Percentiles rank a stretch among this genome's conserved stretches.
These are phyloP conservation scores for Syncephalastrum racemosum DNA, from an alignment of 371 early-diverging fungal species.

Conservation along the genomic window DNA sequence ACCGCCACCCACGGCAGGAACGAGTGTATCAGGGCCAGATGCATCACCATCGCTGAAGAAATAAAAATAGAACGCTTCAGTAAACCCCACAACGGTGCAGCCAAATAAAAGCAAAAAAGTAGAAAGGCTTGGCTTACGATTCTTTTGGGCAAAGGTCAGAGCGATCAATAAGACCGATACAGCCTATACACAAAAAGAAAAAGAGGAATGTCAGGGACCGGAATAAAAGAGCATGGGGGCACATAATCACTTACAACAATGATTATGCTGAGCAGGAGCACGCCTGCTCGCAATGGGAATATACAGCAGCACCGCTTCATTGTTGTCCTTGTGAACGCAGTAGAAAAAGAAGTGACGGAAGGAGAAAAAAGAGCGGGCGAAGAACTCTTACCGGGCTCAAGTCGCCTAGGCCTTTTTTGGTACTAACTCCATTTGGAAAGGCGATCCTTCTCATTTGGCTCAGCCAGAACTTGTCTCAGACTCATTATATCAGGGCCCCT, in stretches of 20 bases:
- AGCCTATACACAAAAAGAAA: constrained; percentile 22
- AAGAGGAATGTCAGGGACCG: constrained; percentile 1
- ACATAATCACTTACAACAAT: constrained; percentile 26
- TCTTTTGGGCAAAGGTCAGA: constrained; percentile 37
- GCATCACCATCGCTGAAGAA: constrained; percentile 43
- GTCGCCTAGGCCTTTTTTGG: no score
- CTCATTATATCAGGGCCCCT: no score
- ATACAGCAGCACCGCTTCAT: constrained; percentile 43
- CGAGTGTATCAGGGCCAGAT: constrained; percentile 30
- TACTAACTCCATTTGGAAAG: no score
- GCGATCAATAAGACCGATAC: constrained; percentile 33
- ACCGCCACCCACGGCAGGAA: constrained; percentile 41
- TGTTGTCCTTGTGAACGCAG: constrained; percentile 7
- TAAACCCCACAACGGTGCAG: no score
- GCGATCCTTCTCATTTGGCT: no score
- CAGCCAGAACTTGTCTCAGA: no score
- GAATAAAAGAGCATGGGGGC: neutral
- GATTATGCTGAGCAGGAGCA: constrained; percentile 28
- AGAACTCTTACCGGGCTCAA: neutral
- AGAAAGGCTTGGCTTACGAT: constrained; percentile 30
- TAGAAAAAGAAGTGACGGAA: constrained; percentile 5
- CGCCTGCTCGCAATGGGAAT: constrained; percentile 44
- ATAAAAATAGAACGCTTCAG: neutral
- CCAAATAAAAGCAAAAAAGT: neutral
- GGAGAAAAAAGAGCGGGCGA: neutral